Evolutionary conservation across 768 basidiomycete genomes (phyloP), one percentile per base, ranked within the genome.

Genomic region (Boletus pseudopeckii): DNA sequence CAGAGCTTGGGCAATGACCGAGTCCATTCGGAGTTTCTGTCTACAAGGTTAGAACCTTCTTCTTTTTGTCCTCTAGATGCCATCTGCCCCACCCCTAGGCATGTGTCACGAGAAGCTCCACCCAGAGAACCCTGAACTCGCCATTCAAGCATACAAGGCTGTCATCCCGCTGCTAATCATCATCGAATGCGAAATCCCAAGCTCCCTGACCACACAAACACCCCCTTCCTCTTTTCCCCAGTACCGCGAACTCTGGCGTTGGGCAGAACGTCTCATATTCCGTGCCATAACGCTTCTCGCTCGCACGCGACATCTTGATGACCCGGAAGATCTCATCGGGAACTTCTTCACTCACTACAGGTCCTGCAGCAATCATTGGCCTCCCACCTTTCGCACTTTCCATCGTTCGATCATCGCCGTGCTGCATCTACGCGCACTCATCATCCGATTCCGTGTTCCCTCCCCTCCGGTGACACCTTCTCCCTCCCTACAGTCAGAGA

Each of bases 171-270:
- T 87, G 13, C 75, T 92, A 43, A 68, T 73, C 4, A 63, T 74
- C 26, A 68, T 81, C 36, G 75, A 77, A 46, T 68, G 74, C 34
- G 81, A 83, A 53, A 77, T 83, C 32, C 72, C 74, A 17, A 68
- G 61, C 34, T 50, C 70, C 38, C 67, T 64, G 26, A 64, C 60
- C 46, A 58, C 52, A 58, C 66, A 59, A 47, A 28, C 44, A 1
- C 65, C 48, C 53, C 64, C 30, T 72, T 71, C 79, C 3, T 76
- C 84, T 5, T 92, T 92, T 61, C 66, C 73, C 4, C 79, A 79
- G 43, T 84, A 88, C 51, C 86, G 88, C 7, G 94, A 98, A 62
- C 76, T 95, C 10, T 93, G 91, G 77, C 78, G 92, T 46, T 94
- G 90, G 89, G 76, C 82, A 3, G 92, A 96, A 61, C 78, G 84